Conservation (phyloP, 108 stramenopile genomes). For the Schizochytrium sp. region DNA sequence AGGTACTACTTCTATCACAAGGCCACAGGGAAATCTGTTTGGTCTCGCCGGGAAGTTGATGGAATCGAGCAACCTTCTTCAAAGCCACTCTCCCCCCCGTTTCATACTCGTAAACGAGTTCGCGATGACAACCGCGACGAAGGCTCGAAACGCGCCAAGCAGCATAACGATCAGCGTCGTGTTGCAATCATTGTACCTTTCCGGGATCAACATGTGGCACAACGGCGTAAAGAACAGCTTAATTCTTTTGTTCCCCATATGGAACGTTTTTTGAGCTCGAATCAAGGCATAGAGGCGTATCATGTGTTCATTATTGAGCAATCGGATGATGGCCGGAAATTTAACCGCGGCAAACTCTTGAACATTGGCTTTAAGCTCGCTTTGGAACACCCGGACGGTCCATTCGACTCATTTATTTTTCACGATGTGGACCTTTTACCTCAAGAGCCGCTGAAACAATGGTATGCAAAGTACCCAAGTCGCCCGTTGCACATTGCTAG, state of each 20-base stretch:
- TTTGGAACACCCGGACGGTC: constrained; percentile 65
- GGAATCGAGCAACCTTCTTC: not conserved
- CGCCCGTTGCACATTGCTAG: constrained; percentile 93
- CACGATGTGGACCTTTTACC: constrained; percentile 99
- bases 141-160: not conserved
- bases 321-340: constrained; percentile 91
- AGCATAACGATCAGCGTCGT: not conserved
- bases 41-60: not conserved
- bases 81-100: too few species aligned
- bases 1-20: constrained; percentile 18
- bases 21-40: not conserved
- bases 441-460: constrained; percentile 68
- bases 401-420: constrained; percentile 87
- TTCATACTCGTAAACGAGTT: not conserved
- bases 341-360: constrained; percentile 99
- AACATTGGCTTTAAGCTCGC: constrained; percentile 97
- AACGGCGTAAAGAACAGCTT: constrained; percentile 90
- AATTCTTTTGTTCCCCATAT: constrained; percentile 89
- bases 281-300: constrained; percentile 67
- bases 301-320: constrained; percentile 97
- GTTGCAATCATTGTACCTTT: constrained; percentile 97
- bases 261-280: constrained; percentile 74
- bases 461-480: constrained; percentile 86
- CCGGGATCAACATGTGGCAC: constrained; percentile 88
- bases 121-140: not conserved